phyloP scores from a whole-genome alignment of 2,329 filamentous ascomycete species.

The Aspergillus felis region DNA sequence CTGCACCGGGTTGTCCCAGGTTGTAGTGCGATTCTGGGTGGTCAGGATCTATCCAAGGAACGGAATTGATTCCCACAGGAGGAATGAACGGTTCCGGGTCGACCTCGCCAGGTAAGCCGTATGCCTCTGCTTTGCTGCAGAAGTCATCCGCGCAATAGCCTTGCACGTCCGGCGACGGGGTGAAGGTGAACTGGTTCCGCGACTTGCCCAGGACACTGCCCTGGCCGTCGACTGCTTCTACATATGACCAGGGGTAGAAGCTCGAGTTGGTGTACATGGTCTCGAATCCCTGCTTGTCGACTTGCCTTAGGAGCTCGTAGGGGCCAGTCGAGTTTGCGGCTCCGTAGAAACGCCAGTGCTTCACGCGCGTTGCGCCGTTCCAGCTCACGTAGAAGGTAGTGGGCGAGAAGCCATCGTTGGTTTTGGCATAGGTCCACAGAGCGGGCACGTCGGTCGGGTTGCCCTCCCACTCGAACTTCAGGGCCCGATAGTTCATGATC shows the following conservation, averaged over 20 bases:
- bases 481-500: constrained; percentile 41
- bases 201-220: constrained; percentile 32
- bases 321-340: constrained; percentile 27
- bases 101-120: constrained; percentile 28
- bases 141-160: constrained; percentile 26
- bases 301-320: constrained; percentile 26
- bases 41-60: constrained; percentile 30
- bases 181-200: constrained; percentile 33
- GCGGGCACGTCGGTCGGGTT: constrained; percentile 40
- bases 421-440: constrained; percentile 36
- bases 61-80: constrained; percentile 27
- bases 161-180: constrained; percentile 32
- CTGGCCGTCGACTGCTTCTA: constrained; percentile 32
- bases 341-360: constrained; percentile 35
- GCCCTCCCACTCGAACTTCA: constrained; percentile 42
- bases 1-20: constrained; percentile 8
- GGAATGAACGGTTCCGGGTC: constrained; percentile 25
- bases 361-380: constrained; percentile 40
- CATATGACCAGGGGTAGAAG: constrained; percentile 32
- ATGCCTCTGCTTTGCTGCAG: constrained; percentile 27
- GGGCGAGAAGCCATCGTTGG: constrained; percentile 20
- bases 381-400: constrained; percentile 38
- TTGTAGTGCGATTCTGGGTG: constrained; percentile 19
- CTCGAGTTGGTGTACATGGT: constrained; percentile 29
- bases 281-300: constrained; percentile 37